Base-by-base conservation (phyloP, 192 early-diverging fungal genomes). In the Dissophora ornata region DNA sequence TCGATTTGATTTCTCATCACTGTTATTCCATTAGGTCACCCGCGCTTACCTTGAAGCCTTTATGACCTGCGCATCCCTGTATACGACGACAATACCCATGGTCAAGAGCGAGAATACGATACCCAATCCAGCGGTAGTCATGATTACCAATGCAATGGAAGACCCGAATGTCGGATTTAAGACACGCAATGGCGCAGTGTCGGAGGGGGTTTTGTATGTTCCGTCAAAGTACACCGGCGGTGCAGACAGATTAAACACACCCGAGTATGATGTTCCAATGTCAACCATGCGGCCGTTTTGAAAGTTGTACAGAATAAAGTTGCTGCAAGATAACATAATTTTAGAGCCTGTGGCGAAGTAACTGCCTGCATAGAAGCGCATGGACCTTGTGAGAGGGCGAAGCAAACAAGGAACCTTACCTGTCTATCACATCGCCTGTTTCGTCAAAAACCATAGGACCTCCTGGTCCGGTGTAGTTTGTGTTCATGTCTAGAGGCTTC, bases 21-120 rank as follows among this genome's bases (percentile, higher is more conserved):
- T n/a, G n/a, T n/a, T n/a, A n/a, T n/a, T n/a, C n/a, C n/a, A n/a
- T n/a, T n/a, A n/a, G n/a, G n/a, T n/a, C n/a, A n/a, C n/a, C n/a
- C n/a, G n/a, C n/a, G 12, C 9, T 18, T 84, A 81, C 83, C 83
- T 84, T 2, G 81, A 79, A 5, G 81, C 84, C 53, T 85, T 85
- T 53, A 85, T 83, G 6, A 83, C 71, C 11, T 79, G 68, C 11
- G 79, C 54, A 30, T 85, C 60, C 15, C 80, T 47, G 53, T 80
- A 68, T 0, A 73, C 36, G 24, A 83, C 42, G 2, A 85, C 84
- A 0, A 85, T 44, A 16, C 36, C 5, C 64, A 80, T 81, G 19
- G 73, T 73, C 19, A 66, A 10, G 8, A 83, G 33, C 0, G 78
- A 69, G 56, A 85, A 81, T 11, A 81, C 12, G 12, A 81, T 57